These are phyloP conservation scores for Pythium sp. DNA, from an alignment of 352 stramenopile species.

Conservation along the genomic window DNA sequence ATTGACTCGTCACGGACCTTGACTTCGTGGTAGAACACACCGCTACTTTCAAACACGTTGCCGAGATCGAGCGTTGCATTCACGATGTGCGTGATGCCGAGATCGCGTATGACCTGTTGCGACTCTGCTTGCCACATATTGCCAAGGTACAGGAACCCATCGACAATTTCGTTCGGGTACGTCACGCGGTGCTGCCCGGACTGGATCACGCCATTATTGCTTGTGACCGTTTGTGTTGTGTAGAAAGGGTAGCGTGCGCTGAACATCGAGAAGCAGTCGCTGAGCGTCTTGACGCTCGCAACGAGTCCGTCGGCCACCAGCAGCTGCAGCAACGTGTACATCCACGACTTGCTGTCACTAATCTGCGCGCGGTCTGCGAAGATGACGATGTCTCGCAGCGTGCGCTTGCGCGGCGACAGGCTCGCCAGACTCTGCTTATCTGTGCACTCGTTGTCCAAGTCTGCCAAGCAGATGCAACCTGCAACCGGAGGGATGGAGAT, in stretches of 20 bases:
- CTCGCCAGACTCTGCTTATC: constrained; percentile 20
- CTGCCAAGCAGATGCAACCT: constrained; percentile 16
- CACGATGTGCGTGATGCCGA: constrained; percentile 74
- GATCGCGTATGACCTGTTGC: constrained; percentile 43
- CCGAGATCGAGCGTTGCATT: constrained; percentile 58
- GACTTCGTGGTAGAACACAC: constrained; percentile 58
- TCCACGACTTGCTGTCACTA: constrained; percentile 30
- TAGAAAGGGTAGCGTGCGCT: constrained; percentile 63
- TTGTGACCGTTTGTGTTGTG: constrained; percentile 28
- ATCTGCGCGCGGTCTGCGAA: constrained; percentile 36
- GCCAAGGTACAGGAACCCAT: constrained; percentile 62
- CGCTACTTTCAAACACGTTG: constrained; percentile 48
- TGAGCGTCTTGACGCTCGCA: constrained; percentile 40
- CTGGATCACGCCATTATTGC: constrained; percentile 25
- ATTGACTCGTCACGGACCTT: constrained; percentile 47
- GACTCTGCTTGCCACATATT: constrained; percentile 76
- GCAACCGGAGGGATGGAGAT: constrained; percentile 45
- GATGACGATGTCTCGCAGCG: constrained; percentile 52
- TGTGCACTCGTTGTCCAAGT: constrained; percentile 19
- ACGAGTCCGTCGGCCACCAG: constrained; percentile 46
- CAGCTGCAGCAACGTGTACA: constrained; percentile 35
- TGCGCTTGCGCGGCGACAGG: constrained; percentile 32
- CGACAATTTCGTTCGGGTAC: constrained; percentile 72
- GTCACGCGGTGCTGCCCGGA: constrained; percentile 37
- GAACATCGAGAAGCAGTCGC: constrained; percentile 42